These are phyloP conservation scores for Sporothrix curviconia DNA, from an alignment of 2,329 filamentous ascomycete species.

Conservation along the genomic window DNA sequence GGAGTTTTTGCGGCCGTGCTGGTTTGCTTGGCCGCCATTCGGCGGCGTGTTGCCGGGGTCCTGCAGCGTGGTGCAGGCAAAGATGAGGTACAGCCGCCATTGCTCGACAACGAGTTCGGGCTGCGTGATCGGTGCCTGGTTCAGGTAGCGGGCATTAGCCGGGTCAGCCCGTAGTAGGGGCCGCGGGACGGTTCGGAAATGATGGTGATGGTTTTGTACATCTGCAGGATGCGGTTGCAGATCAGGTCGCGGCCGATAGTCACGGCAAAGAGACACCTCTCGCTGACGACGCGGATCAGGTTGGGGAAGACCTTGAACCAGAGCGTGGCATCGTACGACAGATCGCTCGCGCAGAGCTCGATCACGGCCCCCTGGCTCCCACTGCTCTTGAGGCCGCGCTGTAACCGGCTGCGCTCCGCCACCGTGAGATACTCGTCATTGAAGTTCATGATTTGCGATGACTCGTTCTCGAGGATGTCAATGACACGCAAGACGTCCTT, in stretches of 20 bases:
- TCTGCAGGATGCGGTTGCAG: slow-evolving; percentile 84
- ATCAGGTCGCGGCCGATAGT: slow-evolving; percentile 86
- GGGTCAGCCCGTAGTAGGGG: slow-evolving; percentile 57
- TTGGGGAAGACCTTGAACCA: slow-evolving; percentile 99
- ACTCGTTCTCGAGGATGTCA: slow-evolving; percentile 84
- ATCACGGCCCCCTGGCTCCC: slow-evolving; percentile 81
- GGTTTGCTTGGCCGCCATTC: slow-evolving; percentile 48
- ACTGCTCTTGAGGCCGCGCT: slow-evolving; percentile 79
- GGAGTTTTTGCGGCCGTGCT: slow-evolving; percentile 78
- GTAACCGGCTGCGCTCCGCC: slow-evolving; percentile 84
- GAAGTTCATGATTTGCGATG: slow-evolving; percentile 80
- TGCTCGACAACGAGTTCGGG: slow-evolving; percentile 90
- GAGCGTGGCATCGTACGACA: slow-evolving; percentile 86
- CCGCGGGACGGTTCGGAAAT: slow-evolving; percentile 68
- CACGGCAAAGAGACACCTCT: slow-evolving; percentile 85
- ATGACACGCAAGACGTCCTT: slow-evolving; percentile 66
- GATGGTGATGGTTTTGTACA: slow-evolving; percentile 77
- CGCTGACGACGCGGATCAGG: slow-evolving; percentile 80
- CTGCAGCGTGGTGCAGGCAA: slow-evolving; percentile 90
- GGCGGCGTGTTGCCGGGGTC: slow-evolving; percentile 66
- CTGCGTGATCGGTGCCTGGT: slow-evolving; percentile 60
- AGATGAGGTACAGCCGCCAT: slow-evolving; percentile 95
- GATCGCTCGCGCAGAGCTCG: slow-evolving; percentile 90
- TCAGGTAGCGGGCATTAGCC: slow-evolving; percentile 44
- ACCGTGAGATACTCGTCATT: slow-evolving; percentile 88